phyloP scores from a whole-genome alignment of 805 yeast genomes.

The Saccharomyces eubayanus region DNA sequence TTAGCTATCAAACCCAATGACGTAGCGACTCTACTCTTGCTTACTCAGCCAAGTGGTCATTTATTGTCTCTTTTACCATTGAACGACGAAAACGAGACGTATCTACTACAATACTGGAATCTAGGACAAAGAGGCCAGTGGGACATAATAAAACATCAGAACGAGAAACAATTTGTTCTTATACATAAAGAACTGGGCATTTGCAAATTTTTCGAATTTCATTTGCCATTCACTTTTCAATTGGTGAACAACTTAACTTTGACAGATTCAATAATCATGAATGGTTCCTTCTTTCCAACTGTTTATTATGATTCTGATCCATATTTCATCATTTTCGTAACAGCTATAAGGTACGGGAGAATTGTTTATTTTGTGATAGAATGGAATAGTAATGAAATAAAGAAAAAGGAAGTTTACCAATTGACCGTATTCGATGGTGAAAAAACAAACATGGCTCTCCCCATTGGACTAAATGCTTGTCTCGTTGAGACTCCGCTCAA shows the following conservation, averaged over 20 bases:
- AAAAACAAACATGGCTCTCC: constrained; percentile 11
- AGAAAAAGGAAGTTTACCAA: constrained; percentile 21
- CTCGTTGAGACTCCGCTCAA: constrained; percentile 10
- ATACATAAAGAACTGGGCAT: constrained; percentile 8
- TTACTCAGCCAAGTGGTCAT: constrained; percentile 13
- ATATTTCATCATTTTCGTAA: constrained; percentile 16
- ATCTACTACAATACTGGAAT: constrained; percentile 18
- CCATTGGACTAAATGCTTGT: constrained; percentile 14
- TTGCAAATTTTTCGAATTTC: constrained; percentile 20
- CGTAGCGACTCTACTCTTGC: constrained; percentile 8
- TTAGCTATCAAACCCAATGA: constrained; percentile 1
- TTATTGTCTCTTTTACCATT: constrained; percentile 11
- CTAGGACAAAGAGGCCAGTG: constrained; percentile 12
- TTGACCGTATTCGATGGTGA: constrained; percentile 17
- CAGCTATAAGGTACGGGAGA: constrained; percentile 13
- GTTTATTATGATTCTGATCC: neutral
- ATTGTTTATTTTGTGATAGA: constrained; percentile 22
- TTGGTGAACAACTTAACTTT: constrained; percentile 18
- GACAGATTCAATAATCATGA: constrained; percentile 11
- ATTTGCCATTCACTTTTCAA: constrained; percentile 10
- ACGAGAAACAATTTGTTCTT: constrained; percentile 11
- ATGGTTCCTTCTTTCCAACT: constrained; percentile 15
- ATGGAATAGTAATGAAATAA: constrained; percentile 16
- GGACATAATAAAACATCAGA: constrained; percentile 11
- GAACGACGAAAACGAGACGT: constrained; percentile 1